Conservation (phyloP, 177 flowering plant species). For the Vitis hybrid region DNA sequence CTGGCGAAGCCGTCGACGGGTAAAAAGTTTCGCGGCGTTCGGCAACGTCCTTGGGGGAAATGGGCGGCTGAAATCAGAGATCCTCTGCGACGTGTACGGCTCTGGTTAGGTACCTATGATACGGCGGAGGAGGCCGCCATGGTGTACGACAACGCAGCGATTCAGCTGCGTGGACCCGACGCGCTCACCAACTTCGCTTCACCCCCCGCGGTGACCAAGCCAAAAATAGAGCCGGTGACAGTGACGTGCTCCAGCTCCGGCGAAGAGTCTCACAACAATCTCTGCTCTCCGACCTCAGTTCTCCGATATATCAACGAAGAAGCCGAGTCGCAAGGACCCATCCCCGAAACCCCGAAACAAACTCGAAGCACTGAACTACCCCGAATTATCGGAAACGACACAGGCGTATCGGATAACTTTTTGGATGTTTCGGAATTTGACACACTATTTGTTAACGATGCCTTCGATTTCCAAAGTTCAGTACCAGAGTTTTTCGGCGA, state of each 20-base stretch:
- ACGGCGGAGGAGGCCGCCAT: conserved; percentile 84
- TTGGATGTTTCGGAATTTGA: conserved; percentile 29
- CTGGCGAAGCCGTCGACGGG: neutral
- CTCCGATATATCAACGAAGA: conserved; percentile 47
- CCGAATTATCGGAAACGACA: neutral
- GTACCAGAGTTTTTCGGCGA: conserved; percentile 35
- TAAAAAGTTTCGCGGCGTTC: conserved; percentile 72
- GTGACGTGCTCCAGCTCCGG: conserved; percentile 47
- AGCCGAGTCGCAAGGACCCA: conserved; percentile 21
- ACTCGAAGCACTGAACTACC: neutral
- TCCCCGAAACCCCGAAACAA: neutral
- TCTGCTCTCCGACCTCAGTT: conserved; percentile 82
- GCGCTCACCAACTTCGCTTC: conserved; percentile 64
- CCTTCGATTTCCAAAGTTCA: conserved; percentile 42
- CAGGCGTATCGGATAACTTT: conserved; percentile 26
- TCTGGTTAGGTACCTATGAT: conserved; percentile 73
- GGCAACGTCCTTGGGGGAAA: conserved; percentile 84
- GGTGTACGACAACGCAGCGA: conserved; percentile 74
- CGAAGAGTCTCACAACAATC: conserved; percentile 40
- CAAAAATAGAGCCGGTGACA: conserved; percentile 3
- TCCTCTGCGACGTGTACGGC: conserved; percentile 50
- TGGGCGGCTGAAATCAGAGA: conserved; percentile 91
- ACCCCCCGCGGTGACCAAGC: conserved; percentile 11
- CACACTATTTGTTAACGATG: conserved; percentile 32
- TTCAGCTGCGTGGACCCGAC: conserved; percentile 63